Evolutionary conservation across 2,329 filamentous ascomycete species (phyloP).

Genomic region (Fusarium citri): DNA sequence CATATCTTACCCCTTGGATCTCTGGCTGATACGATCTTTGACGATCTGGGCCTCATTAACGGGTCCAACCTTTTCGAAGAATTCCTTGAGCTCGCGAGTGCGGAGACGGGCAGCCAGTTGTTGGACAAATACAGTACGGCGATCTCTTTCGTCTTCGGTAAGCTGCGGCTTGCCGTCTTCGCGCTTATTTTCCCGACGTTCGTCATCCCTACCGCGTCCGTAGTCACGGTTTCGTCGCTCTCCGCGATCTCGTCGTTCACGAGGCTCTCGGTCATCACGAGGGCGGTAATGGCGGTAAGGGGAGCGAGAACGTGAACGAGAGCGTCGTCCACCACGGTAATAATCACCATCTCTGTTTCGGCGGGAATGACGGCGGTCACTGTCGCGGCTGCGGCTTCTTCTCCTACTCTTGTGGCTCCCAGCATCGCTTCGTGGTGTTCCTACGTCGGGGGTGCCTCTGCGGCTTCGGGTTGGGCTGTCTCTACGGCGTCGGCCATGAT

Average conservation of each 20-base stretch:
- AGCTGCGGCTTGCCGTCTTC: conserved; percentile 73
- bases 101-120: conserved; percentile 94
- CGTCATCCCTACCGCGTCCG: conserved; percentile 67
- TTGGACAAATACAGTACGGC: conserved; percentile 97
- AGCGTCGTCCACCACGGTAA: conserved; percentile 67
- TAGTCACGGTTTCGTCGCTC: conserved; percentile 65
- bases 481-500: conserved; percentile 61
- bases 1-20: conserved; percentile 88
- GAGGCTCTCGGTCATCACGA: conserved; percentile 63
- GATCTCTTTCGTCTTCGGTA: conserved; percentile 95
- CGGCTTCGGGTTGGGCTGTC: conserved; percentile 64
- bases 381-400: conserved; percentile 82
- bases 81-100: conserved; percentile 90
- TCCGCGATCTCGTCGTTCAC: conserved; percentile 62
- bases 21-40: conserved; percentile 94
- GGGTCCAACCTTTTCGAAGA: conserved; percentile 94
- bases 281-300: conserved; percentile 70
- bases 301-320: conserved; percentile 78
- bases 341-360: conserved; percentile 80
- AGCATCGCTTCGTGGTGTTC: conserved; percentile 78
- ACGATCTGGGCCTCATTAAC: conserved; percentile 99
- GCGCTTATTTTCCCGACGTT: conserved; percentile 56
- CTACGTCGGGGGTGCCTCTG: conserved; percentile 66
- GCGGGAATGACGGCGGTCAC: conserved; percentile 78
- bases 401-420: conserved; percentile 85